Conservation (phyloP, 2,329 filamentous ascomycete species). For the Acrocalymma vagum region DNA sequence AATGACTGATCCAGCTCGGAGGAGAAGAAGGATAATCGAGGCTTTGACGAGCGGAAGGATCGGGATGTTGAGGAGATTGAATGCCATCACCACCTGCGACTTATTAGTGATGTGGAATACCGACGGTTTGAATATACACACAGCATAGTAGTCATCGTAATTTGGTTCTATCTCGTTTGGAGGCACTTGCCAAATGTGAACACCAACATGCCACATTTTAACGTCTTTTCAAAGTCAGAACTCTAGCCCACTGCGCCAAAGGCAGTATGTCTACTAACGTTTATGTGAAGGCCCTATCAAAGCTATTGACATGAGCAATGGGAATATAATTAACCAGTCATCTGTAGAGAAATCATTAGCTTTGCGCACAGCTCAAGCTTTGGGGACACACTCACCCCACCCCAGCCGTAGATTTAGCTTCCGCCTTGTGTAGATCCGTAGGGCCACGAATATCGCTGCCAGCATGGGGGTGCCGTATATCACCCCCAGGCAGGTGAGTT, state of each 20-base stretch:
- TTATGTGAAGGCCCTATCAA: slow-evolving; percentile 46
- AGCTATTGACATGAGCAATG: slow-evolving; percentile 45
- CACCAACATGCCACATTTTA: slow-evolving; percentile 48
- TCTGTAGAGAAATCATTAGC: slow-evolving; percentile 36
- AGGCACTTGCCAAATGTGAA: slow-evolving; percentile 47
- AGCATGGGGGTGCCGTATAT: slow-evolving; percentile 44
- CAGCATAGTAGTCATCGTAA: slow-evolving; percentile 46
- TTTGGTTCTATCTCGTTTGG: slow-evolving; percentile 44
- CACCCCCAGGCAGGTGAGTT: slow-evolving; percentile 47
- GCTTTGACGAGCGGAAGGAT: slow-evolving; percentile 52
- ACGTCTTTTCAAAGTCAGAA: slow-evolving; percentile 31
- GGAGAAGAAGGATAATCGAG: slow-evolving; percentile 49
- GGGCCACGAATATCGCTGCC: slow-evolving; percentile 42
- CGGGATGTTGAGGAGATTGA: slow-evolving; percentile 51
- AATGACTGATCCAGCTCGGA: slow-evolving; percentile 49
- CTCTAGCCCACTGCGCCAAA: not conserved
- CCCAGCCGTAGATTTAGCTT: slow-evolving; percentile 46
- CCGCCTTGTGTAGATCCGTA: slow-evolving; percentile 47
- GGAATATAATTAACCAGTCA: slow-evolving; percentile 49
- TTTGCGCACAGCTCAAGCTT: slow-evolving; percentile 8
- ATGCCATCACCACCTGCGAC: slow-evolving; percentile 42
- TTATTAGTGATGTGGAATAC: slow-evolving; percentile 9
- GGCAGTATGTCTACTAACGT: slow-evolving; percentile 32
- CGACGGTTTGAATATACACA: slow-evolving; percentile 25
- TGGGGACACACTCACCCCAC: slow-evolving; percentile 37